A percentile compares a stretch with the other conserved stretches of the same genome.
Evolutionary conservation across 805 yeast genomes (phyloP).

Genomic region (Clavispora phyllophila): DNA sequence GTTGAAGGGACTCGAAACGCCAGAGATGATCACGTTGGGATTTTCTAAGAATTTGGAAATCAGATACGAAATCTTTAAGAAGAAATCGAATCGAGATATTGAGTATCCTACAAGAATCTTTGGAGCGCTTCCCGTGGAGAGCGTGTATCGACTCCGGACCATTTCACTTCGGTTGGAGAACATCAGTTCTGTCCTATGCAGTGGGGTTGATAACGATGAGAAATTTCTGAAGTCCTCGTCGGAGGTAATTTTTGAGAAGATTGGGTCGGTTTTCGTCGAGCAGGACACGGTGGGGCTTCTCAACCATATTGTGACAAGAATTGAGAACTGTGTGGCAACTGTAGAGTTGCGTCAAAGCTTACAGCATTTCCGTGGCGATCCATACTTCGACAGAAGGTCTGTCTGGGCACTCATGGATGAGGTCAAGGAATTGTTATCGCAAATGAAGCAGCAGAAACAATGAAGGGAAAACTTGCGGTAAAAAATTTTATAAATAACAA

Average conservation of each 20-base stretch:
- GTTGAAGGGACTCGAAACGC: slow-evolving; percentile 90
- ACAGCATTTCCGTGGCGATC: slow-evolving; percentile 15
- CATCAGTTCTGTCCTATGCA: slow-evolving; percentile 47
- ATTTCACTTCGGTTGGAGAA: slow-evolving; percentile 55
- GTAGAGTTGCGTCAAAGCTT: slow-evolving; percentile 28
- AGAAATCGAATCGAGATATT: slow-evolving; percentile 17
- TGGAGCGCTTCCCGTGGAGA: slow-evolving; percentile 39
- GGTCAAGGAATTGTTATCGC: slow-evolving; percentile 8
- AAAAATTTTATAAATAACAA: too few relatives aligned
- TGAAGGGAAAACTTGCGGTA: too few relatives aligned
- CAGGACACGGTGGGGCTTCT: slow-evolving; percentile 50
- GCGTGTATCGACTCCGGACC: slow-evolving; percentile 48
- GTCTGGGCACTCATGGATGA: slow-evolving; percentile 24
- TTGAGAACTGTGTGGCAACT: slow-evolving; percentile 52
- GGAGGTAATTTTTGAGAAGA: slow-evolving; percentile 17
- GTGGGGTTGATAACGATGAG: slow-evolving; percentile 30
- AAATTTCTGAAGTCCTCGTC: slow-evolving; percentile 23
- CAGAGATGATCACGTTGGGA: slow-evolving; percentile 75
- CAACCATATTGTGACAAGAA: slow-evolving; percentile 63
- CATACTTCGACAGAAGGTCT: slow-evolving; percentile 16
- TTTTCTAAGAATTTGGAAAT: slow-evolving; percentile 64
- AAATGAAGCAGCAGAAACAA: too few relatives aligned
- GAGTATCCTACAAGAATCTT: slow-evolving; percentile 25
- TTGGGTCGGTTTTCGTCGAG: slow-evolving; percentile 19
- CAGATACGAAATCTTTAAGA: slow-evolving; percentile 46